A percentile compares a stretch with the other conserved stretches of the same genome.
phyloP scores from a whole-genome alignment of 2,329 filamentous ascomycete species.

The Colletotrichum truncatum region DNA sequence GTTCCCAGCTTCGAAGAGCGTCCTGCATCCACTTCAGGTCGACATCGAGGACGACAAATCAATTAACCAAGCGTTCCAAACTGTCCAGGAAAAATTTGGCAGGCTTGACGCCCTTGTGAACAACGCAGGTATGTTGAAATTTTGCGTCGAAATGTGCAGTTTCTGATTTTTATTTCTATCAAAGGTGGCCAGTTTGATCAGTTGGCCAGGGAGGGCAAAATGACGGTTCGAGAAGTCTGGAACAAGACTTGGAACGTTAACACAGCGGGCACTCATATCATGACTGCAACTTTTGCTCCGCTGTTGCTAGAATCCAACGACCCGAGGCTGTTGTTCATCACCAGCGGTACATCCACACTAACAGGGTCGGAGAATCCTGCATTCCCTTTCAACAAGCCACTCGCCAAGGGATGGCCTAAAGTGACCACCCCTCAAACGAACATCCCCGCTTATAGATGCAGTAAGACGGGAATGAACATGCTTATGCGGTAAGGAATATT shows the following conservation, averaged over 20 bases:
- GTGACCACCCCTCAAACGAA: constrained; percentile 50
- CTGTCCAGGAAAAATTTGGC: constrained; percentile 35
- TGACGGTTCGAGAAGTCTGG: constrained; percentile 46
- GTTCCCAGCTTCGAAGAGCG: constrained; percentile 47
- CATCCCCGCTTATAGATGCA: constrained; percentile 33
- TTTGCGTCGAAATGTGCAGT: neutral
- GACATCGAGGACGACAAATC: constrained; percentile 63
- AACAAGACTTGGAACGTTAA: constrained; percentile 60
- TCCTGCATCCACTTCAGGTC: constrained; percentile 55
- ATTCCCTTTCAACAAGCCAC: constrained; percentile 33
- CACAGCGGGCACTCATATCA: constrained; percentile 51
- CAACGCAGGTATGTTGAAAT: constrained; percentile 33
- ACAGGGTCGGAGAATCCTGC: constrained; percentile 38
- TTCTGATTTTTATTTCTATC: neutral
- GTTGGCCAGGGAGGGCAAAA: neutral
- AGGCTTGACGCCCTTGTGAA: constrained; percentile 44
- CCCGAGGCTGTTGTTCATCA: constrained; percentile 59
- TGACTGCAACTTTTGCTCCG: constrained; percentile 46
- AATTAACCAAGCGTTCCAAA: constrained; percentile 37
- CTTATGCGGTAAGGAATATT: constrained; percentile 29
- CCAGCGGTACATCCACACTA: constrained; percentile 51
- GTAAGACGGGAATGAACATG: constrained; percentile 42
- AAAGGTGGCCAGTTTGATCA: neutral
- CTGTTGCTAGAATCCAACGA: constrained; percentile 51
- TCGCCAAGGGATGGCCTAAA: constrained; percentile 58